Evolutionary conservation across 2,329 filamentous ascomycete genomes (phyloP), one percentile per base, ranked within the genome.

Genomic region (Zopfia rhizophila): DNA sequence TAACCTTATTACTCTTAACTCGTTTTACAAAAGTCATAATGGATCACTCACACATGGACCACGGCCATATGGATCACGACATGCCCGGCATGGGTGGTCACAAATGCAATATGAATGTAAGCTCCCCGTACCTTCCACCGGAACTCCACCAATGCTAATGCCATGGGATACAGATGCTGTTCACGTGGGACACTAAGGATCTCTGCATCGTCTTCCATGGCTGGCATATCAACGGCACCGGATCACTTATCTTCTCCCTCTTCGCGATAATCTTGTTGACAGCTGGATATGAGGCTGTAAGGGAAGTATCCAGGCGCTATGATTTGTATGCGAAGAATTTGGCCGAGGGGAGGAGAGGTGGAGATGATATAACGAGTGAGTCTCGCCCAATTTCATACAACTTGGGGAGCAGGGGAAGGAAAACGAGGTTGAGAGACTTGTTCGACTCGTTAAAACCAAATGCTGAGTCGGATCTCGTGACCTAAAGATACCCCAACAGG

Each of bases 151-250:
- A 17, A 44, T 38, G 32, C 40, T 48, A 35, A 49, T 29, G n/a
- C 8, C 12, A 4, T 31, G 35, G 13, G 7, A 7, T 12, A 18
- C 13, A 96, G 91, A 97, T 97, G 93, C 85, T 97, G 58, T 99
- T 99, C 79, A 97, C 91, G 51, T 99, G 93, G 93, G 85, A 91
- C 72, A 93, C 92, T 3, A 84, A 81, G 45, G 89, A 97, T 75
- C 90, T 99, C 56, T 99, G 94, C 82, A 95, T 99, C 73, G 84
- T 99, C 72, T 99, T 97, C 80, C 82, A 82, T 61, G 85, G 87
- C 74, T 99, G 94, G 94, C 92, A 90, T 75, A 77, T 99, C 72
- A 86, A 82, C 52, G 86, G 87, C 51, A 86, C 86, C 3, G 65
- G 83, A 39, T 88, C 88, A 23, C 87, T 99, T 46, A 63, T 97